Conservation (phyloP, 2,329 filamentous ascomycete species). For the Cadophora gregata region DNA sequence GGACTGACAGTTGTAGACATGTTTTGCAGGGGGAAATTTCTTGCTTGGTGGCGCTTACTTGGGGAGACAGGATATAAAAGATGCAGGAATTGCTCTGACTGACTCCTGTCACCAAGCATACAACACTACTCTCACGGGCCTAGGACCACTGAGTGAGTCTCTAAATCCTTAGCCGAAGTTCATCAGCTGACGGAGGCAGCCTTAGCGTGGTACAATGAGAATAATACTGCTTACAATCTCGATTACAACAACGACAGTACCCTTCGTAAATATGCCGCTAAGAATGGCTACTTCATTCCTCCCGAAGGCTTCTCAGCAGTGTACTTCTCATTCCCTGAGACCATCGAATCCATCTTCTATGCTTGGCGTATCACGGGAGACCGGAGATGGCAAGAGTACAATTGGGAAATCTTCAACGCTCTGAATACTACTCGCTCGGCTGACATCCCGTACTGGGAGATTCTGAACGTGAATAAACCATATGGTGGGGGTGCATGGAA, state of each 20-base stretch:
- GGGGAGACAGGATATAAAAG: conserved; percentile 43
- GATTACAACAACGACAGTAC: conserved; percentile 45
- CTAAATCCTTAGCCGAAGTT: not conserved
- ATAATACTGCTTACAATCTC: conserved; percentile 45
- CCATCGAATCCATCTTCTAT: conserved; percentile 82
- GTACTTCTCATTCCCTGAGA: conserved; percentile 77
- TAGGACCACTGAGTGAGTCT: conserved; percentile 61
- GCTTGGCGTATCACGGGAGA: conserved; percentile 80
- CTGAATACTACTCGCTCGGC: conserved; percentile 67
- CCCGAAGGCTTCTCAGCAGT: conserved; percentile 1
- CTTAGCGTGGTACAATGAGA: conserved; percentile 55
- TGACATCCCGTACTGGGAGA: conserved; percentile 67
- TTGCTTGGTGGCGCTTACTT: conserved; percentile 77
- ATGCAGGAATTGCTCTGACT: conserved; percentile 53
- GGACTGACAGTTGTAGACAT: conserved; percentile 52
- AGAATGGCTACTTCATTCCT: conserved; percentile 63
- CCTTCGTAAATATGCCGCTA: conserved; percentile 70
- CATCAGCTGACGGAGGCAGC: not conserved
- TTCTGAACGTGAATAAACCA: conserved; percentile 66
- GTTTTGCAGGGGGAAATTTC: conserved; percentile 83
- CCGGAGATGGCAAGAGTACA: conserved; percentile 77
- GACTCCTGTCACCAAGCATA: conserved; percentile 76
- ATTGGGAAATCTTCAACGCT: conserved; percentile 72
- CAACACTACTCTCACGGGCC: conserved; percentile 65
- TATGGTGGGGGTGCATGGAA: conserved; percentile 66